phyloP scores from a whole-genome alignment of 2,329 filamentous ascomycete genomes.

The Talaromyces piceae region DNA sequence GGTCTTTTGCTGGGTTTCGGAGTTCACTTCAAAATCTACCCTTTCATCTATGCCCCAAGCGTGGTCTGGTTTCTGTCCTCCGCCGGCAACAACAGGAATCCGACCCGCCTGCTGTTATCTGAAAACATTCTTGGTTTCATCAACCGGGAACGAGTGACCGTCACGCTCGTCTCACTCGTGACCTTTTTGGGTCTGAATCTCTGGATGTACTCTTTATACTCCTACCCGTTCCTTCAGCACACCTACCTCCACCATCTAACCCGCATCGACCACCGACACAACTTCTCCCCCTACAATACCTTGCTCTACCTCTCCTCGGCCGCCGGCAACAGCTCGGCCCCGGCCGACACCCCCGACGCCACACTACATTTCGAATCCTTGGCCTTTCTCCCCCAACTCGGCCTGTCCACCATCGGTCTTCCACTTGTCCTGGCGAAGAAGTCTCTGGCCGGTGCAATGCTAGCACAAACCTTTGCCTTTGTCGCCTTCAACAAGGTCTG shows the following conservation, averaged over 20 bases:
- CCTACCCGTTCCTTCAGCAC: slow-evolving; percentile 72
- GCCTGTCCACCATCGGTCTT: slow-evolving; percentile 69
- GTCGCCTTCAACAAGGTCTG: slow-evolving; percentile 98
- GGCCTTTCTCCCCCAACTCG: slow-evolving; percentile 81
- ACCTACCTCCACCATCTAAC: slow-evolving; percentile 91
- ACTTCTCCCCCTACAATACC: slow-evolving; percentile 94
- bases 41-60: slow-evolving; percentile 80
- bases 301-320: slow-evolving; percentile 81
- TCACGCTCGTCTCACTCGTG: slow-evolving; percentile 53
- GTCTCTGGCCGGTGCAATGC: slow-evolving; percentile 74
- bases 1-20: slow-evolving; percentile 70
- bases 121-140: slow-evolving; percentile 25
- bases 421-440: slow-evolving; percentile 70
- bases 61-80: slow-evolving; percentile 36
- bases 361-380: slow-evolving; percentile 59
- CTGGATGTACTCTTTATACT: slow-evolving; percentile 74
- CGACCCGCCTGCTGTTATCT: slow-evolving; percentile 1
- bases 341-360: slow-evolving; percentile 44
- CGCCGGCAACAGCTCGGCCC: slow-evolving; percentile 37
- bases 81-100: slow-evolving; percentile 1
- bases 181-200: slow-evolving; percentile 70
- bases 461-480: slow-evolving; percentile 94
- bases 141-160: slow-evolving; percentile 30
- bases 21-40: slow-evolving; percentile 98
- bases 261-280: slow-evolving; percentile 92